phyloP scores from a whole-genome alignment of 257 asterid species.

The Cruciata laevipes region DNA sequence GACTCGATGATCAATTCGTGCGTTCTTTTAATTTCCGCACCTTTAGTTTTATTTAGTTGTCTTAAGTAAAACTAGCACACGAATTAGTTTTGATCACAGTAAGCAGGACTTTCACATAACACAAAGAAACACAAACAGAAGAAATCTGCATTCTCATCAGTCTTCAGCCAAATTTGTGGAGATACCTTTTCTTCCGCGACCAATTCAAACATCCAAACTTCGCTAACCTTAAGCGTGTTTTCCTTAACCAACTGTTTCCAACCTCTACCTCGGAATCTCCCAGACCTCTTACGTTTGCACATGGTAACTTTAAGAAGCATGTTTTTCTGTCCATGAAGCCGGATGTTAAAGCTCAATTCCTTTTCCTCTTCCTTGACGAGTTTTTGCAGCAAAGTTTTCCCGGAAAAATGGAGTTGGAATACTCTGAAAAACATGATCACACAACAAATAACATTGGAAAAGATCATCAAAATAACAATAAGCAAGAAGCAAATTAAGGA shows the following conservation, averaged over 20 bases:
- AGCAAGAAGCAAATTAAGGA: neutral
- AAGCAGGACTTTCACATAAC: too few relatives aligned
- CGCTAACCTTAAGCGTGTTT: neutral
- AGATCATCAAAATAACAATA: too few relatives aligned
- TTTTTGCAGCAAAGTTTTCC: neutral
- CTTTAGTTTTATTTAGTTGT: too few relatives aligned
- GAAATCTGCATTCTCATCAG: too few relatives aligned
- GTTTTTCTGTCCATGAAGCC: neutral
- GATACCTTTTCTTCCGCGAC: neutral
- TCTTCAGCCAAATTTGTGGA: neutral
- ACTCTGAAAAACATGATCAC: neutral
- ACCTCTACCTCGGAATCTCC: neutral
- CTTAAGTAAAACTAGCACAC: too few relatives aligned
- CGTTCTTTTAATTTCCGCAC: too few relatives aligned
- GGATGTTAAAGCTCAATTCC: neutral
- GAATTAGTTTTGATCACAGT: too few relatives aligned
- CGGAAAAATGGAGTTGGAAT: neutral
- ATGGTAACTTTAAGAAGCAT: neutral
- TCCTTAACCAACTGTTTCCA: neutral
- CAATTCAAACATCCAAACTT: neutral
- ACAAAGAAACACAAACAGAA: too few relatives aligned
- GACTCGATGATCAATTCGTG: too few relatives aligned
- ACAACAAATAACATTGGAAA: too few relatives aligned
- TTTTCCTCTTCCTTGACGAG: neutral
- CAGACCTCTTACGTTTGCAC: neutral